Conservation (phyloP, 352 stramenopile species). For the Pythium periplocum region DNA sequence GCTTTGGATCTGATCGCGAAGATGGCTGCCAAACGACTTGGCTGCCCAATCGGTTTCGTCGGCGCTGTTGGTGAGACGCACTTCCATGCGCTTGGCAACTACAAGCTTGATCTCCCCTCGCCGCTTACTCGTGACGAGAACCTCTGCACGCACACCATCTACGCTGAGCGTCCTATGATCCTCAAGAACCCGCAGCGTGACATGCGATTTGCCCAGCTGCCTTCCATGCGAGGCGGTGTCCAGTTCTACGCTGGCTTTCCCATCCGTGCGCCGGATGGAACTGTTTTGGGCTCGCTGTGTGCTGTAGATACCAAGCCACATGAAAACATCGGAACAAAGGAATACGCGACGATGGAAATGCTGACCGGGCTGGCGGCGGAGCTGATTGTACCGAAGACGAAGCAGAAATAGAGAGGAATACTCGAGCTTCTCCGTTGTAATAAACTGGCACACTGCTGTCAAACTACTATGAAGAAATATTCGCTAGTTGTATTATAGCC, state of each 20-base stretch:
- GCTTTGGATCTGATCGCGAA: conserved; percentile 53
- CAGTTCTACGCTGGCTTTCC: conserved; percentile 70
- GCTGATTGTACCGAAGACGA: conserved; percentile 18
- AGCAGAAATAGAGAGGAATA: no score
- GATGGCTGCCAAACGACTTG: conserved; percentile 43
- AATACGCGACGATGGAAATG: conserved; percentile 68
- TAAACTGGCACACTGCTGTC: no score
- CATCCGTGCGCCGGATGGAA: conserved; percentile 33
- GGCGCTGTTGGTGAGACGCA: conserved; percentile 44
- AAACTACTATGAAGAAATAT: no score
- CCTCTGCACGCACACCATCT: conserved; percentile 52
- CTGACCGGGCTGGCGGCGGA: conserved; percentile 49
- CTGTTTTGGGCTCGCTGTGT: conserved; percentile 44
- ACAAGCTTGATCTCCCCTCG: conserved; percentile 28
- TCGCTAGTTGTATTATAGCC: no score
- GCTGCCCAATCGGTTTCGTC: conserved; percentile 54
- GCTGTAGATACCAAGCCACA: conserved; percentile 33
- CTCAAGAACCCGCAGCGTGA: conserved; percentile 59
- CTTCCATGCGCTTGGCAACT: conserved; percentile 45
- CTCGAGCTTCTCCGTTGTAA: no score
- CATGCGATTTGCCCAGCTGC: conserved; percentile 53
- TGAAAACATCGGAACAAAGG: conserved; percentile 55
- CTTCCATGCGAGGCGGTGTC: conserved; percentile 33
- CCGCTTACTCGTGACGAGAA: conserved; percentile 40
- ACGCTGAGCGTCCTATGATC: conserved; percentile 54